These are phyloP conservation scores for Blastobotrys niveus DNA, from an alignment of 1,139 yeast species.

Conservation along the genomic window DNA sequence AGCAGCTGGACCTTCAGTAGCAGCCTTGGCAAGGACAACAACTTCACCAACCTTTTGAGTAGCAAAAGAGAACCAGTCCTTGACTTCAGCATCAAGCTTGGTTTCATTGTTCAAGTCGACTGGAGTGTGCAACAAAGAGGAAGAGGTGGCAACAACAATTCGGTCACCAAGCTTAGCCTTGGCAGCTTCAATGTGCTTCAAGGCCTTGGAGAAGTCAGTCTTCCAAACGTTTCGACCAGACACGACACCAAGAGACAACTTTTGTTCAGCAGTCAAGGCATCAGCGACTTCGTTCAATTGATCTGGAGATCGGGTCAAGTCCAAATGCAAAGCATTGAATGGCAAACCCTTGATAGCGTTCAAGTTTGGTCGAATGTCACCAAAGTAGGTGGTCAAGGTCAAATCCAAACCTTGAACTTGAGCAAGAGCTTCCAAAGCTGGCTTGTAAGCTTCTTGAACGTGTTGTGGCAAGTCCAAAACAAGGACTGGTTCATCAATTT, in stretches of 20 bases:
- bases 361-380: conserved; percentile 97
- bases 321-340: conserved; percentile 94
- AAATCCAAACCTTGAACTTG: conserved; percentile 59
- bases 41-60: conserved; percentile 93
- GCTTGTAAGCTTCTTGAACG: conserved; percentile 79
- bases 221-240: conserved; percentile 99
- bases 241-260: conserved; percentile 91
- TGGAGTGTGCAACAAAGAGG: conserved; percentile 97
- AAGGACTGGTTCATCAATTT: conserved; percentile 95
- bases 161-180: conserved; percentile 78
- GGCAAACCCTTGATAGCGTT: conserved; percentile 82
- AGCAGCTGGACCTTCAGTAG: conserved; percentile 61
- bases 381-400: conserved; percentile 87
- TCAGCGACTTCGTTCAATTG: conserved; percentile 81
- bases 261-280: conserved; percentile 61
- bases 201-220: conserved; percentile 84
- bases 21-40: conserved; percentile 83
- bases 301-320: conserved; percentile 93
- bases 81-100: conserved; percentile 83
- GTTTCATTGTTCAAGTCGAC: conserved; percentile 89
- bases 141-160: conserved; percentile 88
- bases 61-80: conserved; percentile 98
- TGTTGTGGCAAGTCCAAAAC: conserved; percentile 88
- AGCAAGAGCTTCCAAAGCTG: conserved; percentile 71
- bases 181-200: conserved; percentile 75